A percentile compares a stretch with the other conserved stretches of the same genome.
phyloP scores from a whole-genome alignment of 768 basidiomycete genomes.

The Mycena indigotica region DNA sequence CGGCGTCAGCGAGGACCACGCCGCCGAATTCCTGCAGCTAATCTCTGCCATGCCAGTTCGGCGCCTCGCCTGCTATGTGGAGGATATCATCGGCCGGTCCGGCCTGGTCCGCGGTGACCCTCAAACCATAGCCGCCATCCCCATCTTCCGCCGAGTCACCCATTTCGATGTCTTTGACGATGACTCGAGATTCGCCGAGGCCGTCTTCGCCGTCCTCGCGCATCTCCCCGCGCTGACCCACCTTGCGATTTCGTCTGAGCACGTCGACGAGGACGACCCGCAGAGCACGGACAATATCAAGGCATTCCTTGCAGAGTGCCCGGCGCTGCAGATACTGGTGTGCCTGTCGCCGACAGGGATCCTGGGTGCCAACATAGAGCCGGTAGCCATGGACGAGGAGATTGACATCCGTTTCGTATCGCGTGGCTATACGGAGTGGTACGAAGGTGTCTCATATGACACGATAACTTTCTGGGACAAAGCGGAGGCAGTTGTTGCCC shows the following conservation, averaged over 20 bases:
- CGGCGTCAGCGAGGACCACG: neutral
- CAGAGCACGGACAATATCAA: too few species aligned
- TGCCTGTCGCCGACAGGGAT: neutral
- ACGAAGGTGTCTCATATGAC: neutral
- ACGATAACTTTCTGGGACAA: neutral
- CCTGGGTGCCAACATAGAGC: neutral
- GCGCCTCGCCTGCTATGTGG: neutral
- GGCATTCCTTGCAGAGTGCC: neutral
- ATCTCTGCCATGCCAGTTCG: neutral
- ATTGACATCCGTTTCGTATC: neutral
- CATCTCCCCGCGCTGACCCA: neutral
- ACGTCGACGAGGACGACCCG: neutral
- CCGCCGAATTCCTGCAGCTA: neutral
- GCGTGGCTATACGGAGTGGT: neutral
- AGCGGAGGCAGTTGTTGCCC: neutral
- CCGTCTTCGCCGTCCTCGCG: neutral
- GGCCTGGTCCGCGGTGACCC: neutral
- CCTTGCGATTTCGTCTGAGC: neutral
- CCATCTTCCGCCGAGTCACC: neutral
- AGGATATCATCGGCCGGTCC: neutral
- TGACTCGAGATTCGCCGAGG: neutral
- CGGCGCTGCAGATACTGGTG: neutral
- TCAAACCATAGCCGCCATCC: neutral
- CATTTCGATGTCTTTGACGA: neutral
- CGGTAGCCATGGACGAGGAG: neutral